Base-by-base conservation (phyloP, 2,329 filamentous ascomycete genomes). In the Aspergillus fijiensis region DNA sequence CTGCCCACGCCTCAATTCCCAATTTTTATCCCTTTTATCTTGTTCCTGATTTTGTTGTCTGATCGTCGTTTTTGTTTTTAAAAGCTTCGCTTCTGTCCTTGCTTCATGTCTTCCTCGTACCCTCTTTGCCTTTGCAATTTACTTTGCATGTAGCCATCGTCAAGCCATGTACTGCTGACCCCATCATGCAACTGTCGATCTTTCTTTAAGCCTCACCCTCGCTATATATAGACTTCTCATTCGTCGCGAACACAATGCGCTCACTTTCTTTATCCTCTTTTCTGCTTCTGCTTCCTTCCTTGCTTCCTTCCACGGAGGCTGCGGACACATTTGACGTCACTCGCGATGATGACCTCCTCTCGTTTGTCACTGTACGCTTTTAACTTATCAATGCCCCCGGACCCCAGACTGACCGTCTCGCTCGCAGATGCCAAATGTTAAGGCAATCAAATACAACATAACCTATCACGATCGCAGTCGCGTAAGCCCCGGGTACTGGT, bases 401-500 rank as follows among this genome's bases (percentile, higher is more conserved):
- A 29, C 27, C 27, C 27, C 27, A 29, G 27, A 29, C 9, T 29
- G 27, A 29, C 27, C 27, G 27, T 29, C 27, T 29, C 27, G 7
- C 49, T n/a, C 16, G 4, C 11, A 72, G 70, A 66, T 71, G 25
- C 70, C 70, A n/a, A 67, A 71, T 33, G 62, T 70, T n/a, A 67
- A 66, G 49, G 66, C 69, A 27, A 65, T 70, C 52, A 71, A 69
- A 63, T 71, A 69, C 68, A 63, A 72, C 29, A 48, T 71, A 51
- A 63, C 57, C 16, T 60, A 70, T 35, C 47, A 67, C 49, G 67
- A 71, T 49, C 67, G 65, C 48, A 60, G 60, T 47, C 64, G 62
- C 47, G 55, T 67, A 29, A 72, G 72, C 9, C 79, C 79, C 1
- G 80, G 80, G 12, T 82, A 81, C 67, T 77, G 79, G 62, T 82